Conservation (phyloP, 805 yeast species). For the Cyberlindnera galapagoensis region DNA sequence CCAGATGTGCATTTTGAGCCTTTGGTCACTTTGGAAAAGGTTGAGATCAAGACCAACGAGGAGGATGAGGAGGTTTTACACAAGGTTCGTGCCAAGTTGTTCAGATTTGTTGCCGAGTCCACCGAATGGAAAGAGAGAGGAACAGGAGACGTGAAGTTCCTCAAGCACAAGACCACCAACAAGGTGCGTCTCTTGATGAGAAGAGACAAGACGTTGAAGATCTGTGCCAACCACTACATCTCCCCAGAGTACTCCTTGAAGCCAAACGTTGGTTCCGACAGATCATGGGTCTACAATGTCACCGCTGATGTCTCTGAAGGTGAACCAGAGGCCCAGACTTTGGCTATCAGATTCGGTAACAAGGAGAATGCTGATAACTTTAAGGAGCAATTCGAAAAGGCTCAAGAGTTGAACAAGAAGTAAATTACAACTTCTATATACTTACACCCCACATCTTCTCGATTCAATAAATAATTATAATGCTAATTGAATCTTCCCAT, state of each 20-base stretch:
- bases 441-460: background rate
- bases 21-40: conserved; percentile 87
- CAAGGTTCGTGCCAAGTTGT: conserved; percentile 92
- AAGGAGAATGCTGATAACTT: conserved; percentile 93
- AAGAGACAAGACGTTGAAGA: conserved; percentile 96
- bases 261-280: conserved; percentile 94
- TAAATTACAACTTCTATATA: conserved; percentile 2
- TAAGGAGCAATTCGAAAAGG: conserved; percentile 85
- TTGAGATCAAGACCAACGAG: conserved; percentile 93
- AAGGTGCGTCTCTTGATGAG: conserved; percentile 95
- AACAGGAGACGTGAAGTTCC: conserved; percentile 94
- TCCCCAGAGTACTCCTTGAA: conserved; percentile 75
- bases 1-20: conserved; percentile 89
- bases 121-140: conserved; percentile 99
- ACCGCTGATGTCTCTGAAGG: conserved; percentile 96
- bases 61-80: conserved; percentile 78
- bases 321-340: conserved; percentile 89
- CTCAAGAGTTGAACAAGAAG: conserved; percentile 62
- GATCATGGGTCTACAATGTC: conserved; percentile 96
- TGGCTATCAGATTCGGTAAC: conserved; percentile 92
- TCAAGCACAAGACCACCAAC: conserved; percentile 75
- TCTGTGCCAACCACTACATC: conserved; percentile 94
- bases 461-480: too few species aligned
- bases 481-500: too few species aligned
- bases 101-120: conserved; percentile 76